These are phyloP conservation scores for Madurella fahalii DNA, from an alignment of 2,329 filamentous ascomycete genomes.

Conservation along the genomic window DNA sequence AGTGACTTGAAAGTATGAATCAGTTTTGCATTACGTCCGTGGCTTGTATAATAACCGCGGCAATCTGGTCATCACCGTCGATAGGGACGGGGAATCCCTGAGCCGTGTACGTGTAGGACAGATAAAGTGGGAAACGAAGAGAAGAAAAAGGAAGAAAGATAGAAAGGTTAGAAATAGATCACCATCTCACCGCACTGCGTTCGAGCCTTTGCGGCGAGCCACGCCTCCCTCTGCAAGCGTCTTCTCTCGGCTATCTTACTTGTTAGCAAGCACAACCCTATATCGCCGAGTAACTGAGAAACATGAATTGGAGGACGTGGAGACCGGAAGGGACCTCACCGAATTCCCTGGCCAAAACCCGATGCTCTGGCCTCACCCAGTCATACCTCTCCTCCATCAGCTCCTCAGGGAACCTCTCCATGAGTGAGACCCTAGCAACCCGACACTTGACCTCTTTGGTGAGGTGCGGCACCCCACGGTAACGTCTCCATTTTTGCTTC, in stretches of 20 bases:
- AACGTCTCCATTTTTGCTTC: neutral
- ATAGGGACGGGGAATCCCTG: no score
- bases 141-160: no score
- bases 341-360: constrained; percentile 5
- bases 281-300: neutral
- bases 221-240: constrained; percentile 15
- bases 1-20: no score
- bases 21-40: no score
- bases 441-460: constrained; percentile 8
- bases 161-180: no score
- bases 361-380: constrained; percentile 19
- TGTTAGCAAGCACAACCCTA: neutral
- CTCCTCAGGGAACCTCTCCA: constrained; percentile 20
- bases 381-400: constrained; percentile 17
- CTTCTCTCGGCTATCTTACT: constrained; percentile 11
- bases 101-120: no score
- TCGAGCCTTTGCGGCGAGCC: constrained; percentile 5
- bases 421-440: constrained; percentile 1
- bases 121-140: no score
- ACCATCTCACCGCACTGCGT: neutral
- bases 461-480: constrained; percentile 13
- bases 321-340: constrained; percentile 10
- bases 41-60: no score
- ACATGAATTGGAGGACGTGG: neutral
- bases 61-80: no score